phyloP scores from a whole-genome alignment of 768 basidiomycete species.

The Boletus reticulatus region DNA sequence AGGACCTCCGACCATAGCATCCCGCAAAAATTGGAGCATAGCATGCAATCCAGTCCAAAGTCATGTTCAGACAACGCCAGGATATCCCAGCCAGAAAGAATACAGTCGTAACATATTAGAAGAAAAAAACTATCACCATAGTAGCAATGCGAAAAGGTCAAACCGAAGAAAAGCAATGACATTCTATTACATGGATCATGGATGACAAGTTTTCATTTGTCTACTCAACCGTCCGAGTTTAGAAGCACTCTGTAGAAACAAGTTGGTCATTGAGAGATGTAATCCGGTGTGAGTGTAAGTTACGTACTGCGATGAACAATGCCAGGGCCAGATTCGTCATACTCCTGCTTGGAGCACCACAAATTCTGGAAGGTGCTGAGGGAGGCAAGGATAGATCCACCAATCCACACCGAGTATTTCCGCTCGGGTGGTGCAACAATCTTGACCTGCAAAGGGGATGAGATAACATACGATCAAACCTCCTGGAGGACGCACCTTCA shows the following conservation, averaged over 20 bases:
- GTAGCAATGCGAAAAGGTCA: slow-evolving; percentile 13
- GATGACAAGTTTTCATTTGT: slow-evolving; percentile 17
- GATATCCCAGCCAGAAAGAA: slow-evolving; percentile 7
- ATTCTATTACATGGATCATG: slow-evolving; percentile 25
- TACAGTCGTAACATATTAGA: slow-evolving; percentile 24
- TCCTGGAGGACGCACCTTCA: slow-evolving; percentile 58
- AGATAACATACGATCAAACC: neutral
- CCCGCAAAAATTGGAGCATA: too few species aligned
- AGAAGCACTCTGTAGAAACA: slow-evolving; percentile 24
- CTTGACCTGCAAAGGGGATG: slow-evolving; percentile 55
- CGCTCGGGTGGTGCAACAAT: slow-evolving; percentile 92
- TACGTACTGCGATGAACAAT: slow-evolving; percentile 76
- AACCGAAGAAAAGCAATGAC: slow-evolving; percentile 15
- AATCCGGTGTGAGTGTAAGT: neutral
- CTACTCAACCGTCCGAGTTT: slow-evolving; percentile 19
- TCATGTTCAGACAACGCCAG: neutral
- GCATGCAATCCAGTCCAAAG: neutral
- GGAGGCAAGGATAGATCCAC: slow-evolving; percentile 83
- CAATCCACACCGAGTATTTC: slow-evolving; percentile 96
- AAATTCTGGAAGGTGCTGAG: slow-evolving; percentile 95
- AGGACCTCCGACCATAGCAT: too few species aligned
- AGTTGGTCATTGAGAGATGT: neutral
- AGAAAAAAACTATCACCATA: slow-evolving; percentile 12
- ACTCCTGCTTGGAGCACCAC: slow-evolving; percentile 93
- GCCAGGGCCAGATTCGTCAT: slow-evolving; percentile 80